Percentiles rank a stretch among this genome's conserved stretches.
Evolutionary conservation across 78 protist species (phyloP).

Genomic region (Bodo saltans): DNA sequence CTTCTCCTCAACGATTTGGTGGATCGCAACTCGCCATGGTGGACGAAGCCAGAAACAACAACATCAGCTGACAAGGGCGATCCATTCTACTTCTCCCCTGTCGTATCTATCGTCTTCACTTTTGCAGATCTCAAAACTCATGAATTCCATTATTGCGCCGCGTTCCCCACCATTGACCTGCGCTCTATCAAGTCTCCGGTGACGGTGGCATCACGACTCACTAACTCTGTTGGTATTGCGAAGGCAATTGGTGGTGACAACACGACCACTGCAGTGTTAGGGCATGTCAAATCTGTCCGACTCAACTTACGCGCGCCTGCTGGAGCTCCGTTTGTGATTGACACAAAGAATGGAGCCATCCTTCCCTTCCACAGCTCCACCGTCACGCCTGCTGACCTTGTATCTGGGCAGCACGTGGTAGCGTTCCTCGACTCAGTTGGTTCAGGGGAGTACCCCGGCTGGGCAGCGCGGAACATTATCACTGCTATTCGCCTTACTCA

Average conservation of each 20-base stretch:
- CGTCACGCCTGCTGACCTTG: not conserved
- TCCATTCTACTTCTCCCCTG: not conserved
- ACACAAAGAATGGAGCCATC: not conserved
- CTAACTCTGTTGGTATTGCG: not conserved
- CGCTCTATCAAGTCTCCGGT: not conserved
- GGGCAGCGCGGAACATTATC: not conserved
- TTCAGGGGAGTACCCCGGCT: not conserved
- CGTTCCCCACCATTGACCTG: conserved; percentile 11
- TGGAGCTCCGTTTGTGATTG: conserved; percentile 23
- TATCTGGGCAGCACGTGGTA: not conserved
- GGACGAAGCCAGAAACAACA: too few relatives aligned
- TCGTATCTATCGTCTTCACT: not conserved
- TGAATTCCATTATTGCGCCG: not conserved
- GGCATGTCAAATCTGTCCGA: too few relatives aligned
- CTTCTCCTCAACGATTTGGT: not conserved
- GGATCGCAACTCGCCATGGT: too few relatives aligned
- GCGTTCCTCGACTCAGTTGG: not conserved
- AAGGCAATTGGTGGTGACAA: not conserved
- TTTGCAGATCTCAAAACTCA: conserved; percentile 30
- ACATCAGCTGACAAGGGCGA: not conserved
- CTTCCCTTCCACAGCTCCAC: not conserved
- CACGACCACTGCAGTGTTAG: not conserved
- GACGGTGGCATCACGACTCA: not conserved
- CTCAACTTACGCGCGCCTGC: not conserved
- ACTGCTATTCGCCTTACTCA: not conserved